A percentile compares a stretch with the other conserved stretches of the same genome.
phyloP scores from a whole-genome alignment of 73 alveolate species.

The Effrenium voratum region DNA sequence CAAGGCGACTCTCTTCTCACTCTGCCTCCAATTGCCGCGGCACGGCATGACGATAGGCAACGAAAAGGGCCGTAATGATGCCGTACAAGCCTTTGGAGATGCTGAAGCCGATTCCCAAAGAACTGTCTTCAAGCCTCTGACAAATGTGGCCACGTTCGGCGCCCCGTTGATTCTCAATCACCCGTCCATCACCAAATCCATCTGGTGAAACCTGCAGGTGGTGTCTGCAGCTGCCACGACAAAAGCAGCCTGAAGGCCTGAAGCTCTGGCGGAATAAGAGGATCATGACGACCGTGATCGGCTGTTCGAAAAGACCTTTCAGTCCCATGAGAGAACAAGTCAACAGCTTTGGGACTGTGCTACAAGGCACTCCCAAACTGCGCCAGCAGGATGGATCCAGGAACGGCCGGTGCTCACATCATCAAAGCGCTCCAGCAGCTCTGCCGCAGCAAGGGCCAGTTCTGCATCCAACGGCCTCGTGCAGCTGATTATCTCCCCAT shows the following conservation, averaged over 20 bases:
- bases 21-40: conserved; percentile 5
- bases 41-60: conserved; percentile 14
- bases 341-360: neutral
- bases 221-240: too few relatives aligned
- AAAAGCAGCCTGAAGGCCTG: too few relatives aligned
- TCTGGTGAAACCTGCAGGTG: too few relatives aligned
- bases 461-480: conserved; percentile 16
- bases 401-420: conserved; percentile 40
- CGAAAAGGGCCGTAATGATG: neutral
- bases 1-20: too few relatives aligned
- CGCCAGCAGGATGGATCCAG: conserved; percentile 25
- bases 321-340: neutral
- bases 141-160: neutral
- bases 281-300: neutral
- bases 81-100: neutral
- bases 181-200: neutral
- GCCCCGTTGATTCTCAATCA: neutral
- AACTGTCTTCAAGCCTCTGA: too few relatives aligned
- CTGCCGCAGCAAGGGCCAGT: conserved; percentile 10
- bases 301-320: neutral
- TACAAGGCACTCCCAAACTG: conserved; percentile 25
- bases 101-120: too few relatives aligned
- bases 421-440: conserved; percentile 37
- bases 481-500: neutral
- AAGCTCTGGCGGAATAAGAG: neutral